These are phyloP conservation scores for Haplographium delicatum DNA, from an alignment of 495 filamentous ascomycete species.

Conservation along the genomic window DNA sequence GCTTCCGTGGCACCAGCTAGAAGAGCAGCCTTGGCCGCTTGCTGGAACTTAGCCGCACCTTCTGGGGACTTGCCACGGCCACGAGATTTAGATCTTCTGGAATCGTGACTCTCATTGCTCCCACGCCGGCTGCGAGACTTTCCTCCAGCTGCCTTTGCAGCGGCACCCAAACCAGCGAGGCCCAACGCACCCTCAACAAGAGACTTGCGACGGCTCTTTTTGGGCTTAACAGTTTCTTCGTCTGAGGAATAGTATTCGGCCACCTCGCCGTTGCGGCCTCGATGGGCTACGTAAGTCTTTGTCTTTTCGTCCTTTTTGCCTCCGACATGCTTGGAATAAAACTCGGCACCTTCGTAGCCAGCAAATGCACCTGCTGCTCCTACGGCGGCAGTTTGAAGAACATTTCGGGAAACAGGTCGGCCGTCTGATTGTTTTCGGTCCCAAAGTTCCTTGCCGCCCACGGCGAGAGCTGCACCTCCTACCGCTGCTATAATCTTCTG, in stretches of 20 bases:
- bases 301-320: conserved; percentile 28
- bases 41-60: conserved; percentile 63
- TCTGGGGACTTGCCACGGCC: conserved; percentile 24
- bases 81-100: conserved; percentile 40
- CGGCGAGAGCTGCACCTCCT: conserved; percentile 46
- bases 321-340: conserved; percentile 42
- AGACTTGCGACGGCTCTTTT: conserved; percentile 52
- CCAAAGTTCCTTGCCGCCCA: conserved; percentile 50
- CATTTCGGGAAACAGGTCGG: conserved; percentile 41
- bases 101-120: conserved; percentile 47
- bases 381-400: conserved; percentile 45
- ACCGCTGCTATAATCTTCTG: conserved; percentile 54
- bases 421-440: conserved; percentile 47
- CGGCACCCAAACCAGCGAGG: conserved; percentile 61
- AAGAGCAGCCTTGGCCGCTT: conserved; percentile 81
- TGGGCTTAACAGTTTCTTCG: conserved; percentile 45
- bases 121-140: conserved; percentile 40
- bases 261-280: conserved; percentile 37
- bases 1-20: conserved; percentile 84
- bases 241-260: conserved; percentile 47
- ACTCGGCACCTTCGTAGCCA: conserved; percentile 48
- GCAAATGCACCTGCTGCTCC: conserved; percentile 51
- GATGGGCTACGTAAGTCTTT: conserved; percentile 43
- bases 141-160: conserved; percentile 41
- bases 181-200: conserved; percentile 65